A percentile compares a stretch with the other conserved stretches of the same genome.
These are phyloP conservation scores for Poa annua DNA, from an alignment of 176 grass and related monocot genomes.

Conservation along the genomic window DNA sequence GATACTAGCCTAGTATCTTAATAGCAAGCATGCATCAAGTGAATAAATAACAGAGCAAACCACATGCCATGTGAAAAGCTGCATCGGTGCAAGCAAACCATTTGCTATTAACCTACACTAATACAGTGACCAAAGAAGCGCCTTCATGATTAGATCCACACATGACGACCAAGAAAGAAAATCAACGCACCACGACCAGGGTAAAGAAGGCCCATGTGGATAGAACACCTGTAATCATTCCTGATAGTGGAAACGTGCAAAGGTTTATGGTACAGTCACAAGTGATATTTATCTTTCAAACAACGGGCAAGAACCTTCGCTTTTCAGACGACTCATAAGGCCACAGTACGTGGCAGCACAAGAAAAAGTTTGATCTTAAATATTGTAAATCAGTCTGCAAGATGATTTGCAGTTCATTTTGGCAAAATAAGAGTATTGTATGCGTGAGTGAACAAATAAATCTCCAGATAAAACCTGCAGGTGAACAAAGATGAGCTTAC, in stretches of 20 bases:
- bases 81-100: conserved; percentile 25
- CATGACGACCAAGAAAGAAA: conserved; percentile 37
- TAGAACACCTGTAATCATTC: conserved; percentile 60
- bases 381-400: not conserved
- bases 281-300: conserved; percentile 22
- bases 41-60: conserved; percentile 32
- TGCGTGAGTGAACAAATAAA: not conserved
- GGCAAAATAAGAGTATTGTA: not conserved
- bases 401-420: not conserved
- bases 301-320: conserved; percentile 37
- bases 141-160: conserved; percentile 58
- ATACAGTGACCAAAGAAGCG: conserved; percentile 40
- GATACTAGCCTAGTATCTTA: conserved; percentile 41
- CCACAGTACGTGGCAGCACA: not conserved
- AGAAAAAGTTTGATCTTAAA: not conserved
- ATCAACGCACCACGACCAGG: conserved; percentile 27
- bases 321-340: conserved; percentile 8
- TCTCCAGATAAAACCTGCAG: not conserved
- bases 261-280: conserved; percentile 36
- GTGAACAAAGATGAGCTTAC: not conserved
- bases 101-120: conserved; percentile 29
- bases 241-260: conserved; percentile 31
- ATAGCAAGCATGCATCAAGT: conserved; percentile 18
- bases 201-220: conserved; percentile 45
- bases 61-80: conserved; percentile 54